Conservation (phyloP, 2,329 filamentous ascomycete species). For the Stachybotrys chlorohalonatus region DNA sequence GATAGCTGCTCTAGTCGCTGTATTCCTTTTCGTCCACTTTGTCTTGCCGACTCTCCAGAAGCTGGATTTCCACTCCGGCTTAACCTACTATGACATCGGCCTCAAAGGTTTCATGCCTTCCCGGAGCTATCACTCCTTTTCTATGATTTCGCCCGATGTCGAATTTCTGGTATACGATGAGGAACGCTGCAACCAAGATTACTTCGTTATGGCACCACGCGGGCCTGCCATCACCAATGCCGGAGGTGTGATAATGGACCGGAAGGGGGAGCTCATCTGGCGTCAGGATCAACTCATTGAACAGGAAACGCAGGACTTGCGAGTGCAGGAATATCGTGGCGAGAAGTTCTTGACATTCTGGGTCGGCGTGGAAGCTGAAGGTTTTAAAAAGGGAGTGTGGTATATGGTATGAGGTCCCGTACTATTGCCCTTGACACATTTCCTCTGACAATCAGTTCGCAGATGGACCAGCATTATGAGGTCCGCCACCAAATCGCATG, state of each 20-base stretch:
- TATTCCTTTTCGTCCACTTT: background rate
- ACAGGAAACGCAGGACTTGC: slow-evolving; percentile 13
- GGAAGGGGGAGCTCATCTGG: background rate
- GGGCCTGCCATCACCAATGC: background rate
- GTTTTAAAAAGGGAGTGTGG: slow-evolving; percentile 2
- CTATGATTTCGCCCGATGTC: background rate
- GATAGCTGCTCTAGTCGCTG: background rate
- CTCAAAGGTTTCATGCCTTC: background rate
- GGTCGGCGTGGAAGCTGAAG: slow-evolving; percentile 15
- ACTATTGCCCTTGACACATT: background rate
- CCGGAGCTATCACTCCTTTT: background rate
- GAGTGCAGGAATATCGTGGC: slow-evolving; percentile 8
- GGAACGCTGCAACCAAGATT: background rate
- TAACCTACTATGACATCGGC: background rate
- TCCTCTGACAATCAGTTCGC: background rate
- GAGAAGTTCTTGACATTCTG: slow-evolving; percentile 4
- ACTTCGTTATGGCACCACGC: background rate
- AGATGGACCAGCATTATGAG: slow-evolving; percentile 6
- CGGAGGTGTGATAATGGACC: background rate
- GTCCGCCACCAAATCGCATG: slow-evolving; percentile 1
- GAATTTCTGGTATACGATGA: background rate
- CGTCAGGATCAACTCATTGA: slow-evolving; percentile 7
- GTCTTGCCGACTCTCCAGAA: background rate
- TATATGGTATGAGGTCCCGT: background rate
- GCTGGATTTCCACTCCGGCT: background rate